Evolutionary conservation across 2,329 filamentous ascomycete genomes (phyloP).

Genomic region (Stachybotrys chartarum): DNA sequence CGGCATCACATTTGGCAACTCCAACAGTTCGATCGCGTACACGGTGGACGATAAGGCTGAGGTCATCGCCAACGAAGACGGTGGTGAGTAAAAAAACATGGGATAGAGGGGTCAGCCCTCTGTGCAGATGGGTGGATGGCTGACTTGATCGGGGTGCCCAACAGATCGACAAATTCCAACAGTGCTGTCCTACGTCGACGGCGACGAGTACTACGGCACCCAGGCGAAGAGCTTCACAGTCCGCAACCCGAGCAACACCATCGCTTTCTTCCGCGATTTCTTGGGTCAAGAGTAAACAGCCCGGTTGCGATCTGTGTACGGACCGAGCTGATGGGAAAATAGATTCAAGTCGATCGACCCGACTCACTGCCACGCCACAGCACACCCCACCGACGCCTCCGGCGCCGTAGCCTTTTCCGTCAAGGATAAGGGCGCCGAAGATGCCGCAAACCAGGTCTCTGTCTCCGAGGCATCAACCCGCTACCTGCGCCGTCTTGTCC

Average conservation of each 20-base stretch:
- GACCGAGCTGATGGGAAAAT: constrained; percentile 5
- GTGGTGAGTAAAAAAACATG: constrained; percentile 51
- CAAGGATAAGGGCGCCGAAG: constrained; percentile 63
- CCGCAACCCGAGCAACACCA: constrained; percentile 86
- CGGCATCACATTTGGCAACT: constrained; percentile 96
- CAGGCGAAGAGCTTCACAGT: constrained; percentile 93
- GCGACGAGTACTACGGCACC: constrained; percentile 92
- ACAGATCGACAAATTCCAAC: constrained; percentile 94
- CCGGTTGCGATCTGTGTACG: neutral
- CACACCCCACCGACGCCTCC: constrained; percentile 73
- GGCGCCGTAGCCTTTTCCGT: constrained; percentile 74
- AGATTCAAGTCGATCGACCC: constrained; percentile 94
- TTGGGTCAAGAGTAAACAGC: constrained; percentile 76
- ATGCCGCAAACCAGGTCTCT: constrained; percentile 58
- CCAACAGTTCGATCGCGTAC: constrained; percentile 93
- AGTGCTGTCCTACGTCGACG: constrained; percentile 87
- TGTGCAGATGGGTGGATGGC: neutral
- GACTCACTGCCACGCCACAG: constrained; percentile 86
- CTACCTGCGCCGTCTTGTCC: constrained; percentile 73
- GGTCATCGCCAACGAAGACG: constrained; percentile 98
- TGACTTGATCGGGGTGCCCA: constrained; percentile 9
- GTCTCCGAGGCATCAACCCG: constrained; percentile 79
- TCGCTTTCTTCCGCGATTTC: constrained; percentile 94
- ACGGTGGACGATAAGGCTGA: constrained; percentile 91
- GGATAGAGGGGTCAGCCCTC: neutral